phyloP scores from a whole-genome alignment of 495 filamentous ascomycete genomes.

The Trichoderma reesei region DNA sequence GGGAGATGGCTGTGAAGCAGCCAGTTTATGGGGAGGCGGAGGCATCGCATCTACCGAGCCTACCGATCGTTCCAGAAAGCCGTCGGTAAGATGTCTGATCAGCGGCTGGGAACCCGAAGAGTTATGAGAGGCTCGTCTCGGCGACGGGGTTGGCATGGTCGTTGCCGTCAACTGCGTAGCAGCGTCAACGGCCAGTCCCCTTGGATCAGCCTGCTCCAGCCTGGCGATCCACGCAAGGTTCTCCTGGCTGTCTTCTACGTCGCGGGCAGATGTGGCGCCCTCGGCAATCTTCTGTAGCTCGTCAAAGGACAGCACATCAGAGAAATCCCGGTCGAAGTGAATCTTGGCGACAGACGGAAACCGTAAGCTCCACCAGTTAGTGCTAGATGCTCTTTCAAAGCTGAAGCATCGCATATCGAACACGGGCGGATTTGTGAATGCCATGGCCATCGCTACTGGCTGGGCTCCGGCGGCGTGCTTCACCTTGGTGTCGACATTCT shows the following conservation, averaged over 20 bases:
- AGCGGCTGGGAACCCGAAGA: neutral
- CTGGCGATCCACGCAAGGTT: constrained; percentile 44
- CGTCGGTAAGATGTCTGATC: neutral
- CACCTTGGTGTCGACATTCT: constrained; percentile 24
- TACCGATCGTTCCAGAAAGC: neutral
- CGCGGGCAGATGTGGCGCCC: constrained; percentile 23
- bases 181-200: constrained; percentile 21
- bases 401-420: constrained; percentile 40
- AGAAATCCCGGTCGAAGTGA: constrained; percentile 36
- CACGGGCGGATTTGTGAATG: constrained; percentile 33
- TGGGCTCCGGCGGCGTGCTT: constrained; percentile 25
- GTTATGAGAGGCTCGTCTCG: neutral
- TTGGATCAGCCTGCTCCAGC: constrained; percentile 38
- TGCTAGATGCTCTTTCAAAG: constrained; percentile 34
- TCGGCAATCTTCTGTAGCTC: constrained; percentile 35
- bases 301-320: constrained; percentile 30
- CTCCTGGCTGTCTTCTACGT: constrained; percentile 37
- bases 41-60: neutral
- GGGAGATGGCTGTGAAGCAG: neutral
- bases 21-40: neutral
- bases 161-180: constrained; percentile 20
- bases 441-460: constrained; percentile 24
- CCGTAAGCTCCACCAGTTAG: constrained; percentile 36
- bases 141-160: constrained; percentile 8
- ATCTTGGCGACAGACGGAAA: constrained; percentile 38